These are phyloP conservation scores for Fennellomyces sp. DNA, from an alignment of 371 early-diverging fungal genomes.

Conservation along the genomic window DNA sequence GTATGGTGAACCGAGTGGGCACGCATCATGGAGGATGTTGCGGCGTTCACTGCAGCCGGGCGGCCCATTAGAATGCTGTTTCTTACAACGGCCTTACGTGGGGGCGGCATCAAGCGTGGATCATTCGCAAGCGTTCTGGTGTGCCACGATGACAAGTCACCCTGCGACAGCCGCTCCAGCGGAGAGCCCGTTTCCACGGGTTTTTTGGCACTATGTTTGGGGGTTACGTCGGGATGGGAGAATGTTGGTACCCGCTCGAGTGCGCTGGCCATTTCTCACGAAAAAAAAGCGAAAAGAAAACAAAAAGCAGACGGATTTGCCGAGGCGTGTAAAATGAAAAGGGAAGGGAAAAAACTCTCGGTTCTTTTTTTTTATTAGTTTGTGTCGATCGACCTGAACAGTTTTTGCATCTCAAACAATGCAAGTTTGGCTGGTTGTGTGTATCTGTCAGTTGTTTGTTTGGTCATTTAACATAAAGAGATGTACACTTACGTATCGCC, in stretches of 20 bases:
- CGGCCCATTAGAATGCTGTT: background rate
- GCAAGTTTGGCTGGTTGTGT: constrained; percentile 37
- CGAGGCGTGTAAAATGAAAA: too few species aligned
- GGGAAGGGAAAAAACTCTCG: background rate
- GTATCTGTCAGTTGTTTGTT: background rate
- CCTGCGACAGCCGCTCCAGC: background rate
- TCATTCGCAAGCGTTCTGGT: background rate
- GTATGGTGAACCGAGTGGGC: background rate
- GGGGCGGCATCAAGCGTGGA: background rate
- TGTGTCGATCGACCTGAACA: constrained; percentile 21
- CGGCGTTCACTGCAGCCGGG: background rate
- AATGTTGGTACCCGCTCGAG: background rate
- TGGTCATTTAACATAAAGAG: background rate
- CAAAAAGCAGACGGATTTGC: background rate
- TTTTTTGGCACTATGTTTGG: background rate
- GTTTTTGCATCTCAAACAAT: constrained; percentile 51
- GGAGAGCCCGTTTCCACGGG: too few species aligned
- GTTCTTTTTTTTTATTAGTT: background rate
- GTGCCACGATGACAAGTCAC: background rate
- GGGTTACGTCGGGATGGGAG: background rate
- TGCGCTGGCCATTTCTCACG: background rate
- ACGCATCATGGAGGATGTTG: background rate
- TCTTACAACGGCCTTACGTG: background rate
- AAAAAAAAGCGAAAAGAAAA: background rate
- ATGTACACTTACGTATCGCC: constrained; percentile 40